phyloP scores from a whole-genome alignment of 2,329 filamentous ascomycete species.

The Exserohilum turcica region DNA sequence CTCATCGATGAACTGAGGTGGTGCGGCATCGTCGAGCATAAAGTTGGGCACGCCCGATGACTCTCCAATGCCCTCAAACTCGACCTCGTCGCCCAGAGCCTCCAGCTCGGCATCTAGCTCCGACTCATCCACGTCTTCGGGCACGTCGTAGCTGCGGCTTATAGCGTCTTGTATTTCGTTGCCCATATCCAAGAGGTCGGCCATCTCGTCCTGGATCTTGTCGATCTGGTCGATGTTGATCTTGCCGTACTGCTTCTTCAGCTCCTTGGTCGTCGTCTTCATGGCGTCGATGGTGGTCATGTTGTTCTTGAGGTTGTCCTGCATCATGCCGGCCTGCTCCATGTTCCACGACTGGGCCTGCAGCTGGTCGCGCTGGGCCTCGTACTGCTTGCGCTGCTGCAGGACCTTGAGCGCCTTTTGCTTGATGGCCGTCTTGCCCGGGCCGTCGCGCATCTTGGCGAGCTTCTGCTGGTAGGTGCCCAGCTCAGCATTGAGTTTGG shows the following conservation, averaged over 20 bases:
- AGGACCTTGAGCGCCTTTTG: conserved; percentile 94
- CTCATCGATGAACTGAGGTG: conserved; percentile 89
- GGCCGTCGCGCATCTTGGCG: conserved; percentile 90
- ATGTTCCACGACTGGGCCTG: conserved; percentile 98
- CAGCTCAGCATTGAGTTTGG: conserved; percentile 88
- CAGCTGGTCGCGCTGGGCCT: conserved; percentile 89
- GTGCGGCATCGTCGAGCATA: conserved; percentile 83
- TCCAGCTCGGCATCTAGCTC: conserved; percentile 97
- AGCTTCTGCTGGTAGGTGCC: conserved; percentile 86
- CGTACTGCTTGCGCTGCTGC: conserved; percentile 92
- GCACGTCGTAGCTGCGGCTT: conserved; percentile 87
- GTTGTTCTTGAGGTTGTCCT: conserved; percentile 96
- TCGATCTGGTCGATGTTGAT: conserved; percentile 98
- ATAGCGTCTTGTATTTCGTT: conserved; percentile 98
- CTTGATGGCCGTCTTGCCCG: conserved; percentile 89
- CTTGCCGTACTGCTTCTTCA: conserved; percentile 94
- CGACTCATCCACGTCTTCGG: conserved; percentile 94
- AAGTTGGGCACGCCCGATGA: conserved; percentile 76
- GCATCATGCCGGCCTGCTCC: conserved; percentile 98
- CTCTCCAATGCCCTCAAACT: conserved; percentile 72
- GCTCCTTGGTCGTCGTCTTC: conserved; percentile 92
- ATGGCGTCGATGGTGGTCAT: conserved; percentile 98
- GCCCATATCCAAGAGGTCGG: conserved; percentile 93
- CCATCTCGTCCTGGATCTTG: conserved; percentile 98
- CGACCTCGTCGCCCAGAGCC: conserved; percentile 90